phyloP scores from a whole-genome alignment of 768 basidiomycete genomes.

The Lepiota venenata region DNA sequence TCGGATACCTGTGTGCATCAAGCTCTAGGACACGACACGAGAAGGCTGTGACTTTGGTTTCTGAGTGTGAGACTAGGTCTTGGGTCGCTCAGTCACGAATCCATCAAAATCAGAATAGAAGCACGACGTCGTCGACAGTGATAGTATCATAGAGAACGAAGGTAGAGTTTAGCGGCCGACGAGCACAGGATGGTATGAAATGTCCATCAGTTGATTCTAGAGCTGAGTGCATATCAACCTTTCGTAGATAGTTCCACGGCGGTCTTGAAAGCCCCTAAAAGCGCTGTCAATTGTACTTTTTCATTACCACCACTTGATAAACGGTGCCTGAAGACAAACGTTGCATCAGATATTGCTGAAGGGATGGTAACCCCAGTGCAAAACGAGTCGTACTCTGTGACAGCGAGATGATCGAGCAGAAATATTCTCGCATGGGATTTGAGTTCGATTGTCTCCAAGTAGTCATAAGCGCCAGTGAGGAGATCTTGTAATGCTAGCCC shows the following conservation, averaged over 20 bases:
- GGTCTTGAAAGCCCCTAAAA: constrained; percentile 92
- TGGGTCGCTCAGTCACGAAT: background rate
- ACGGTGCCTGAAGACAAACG: constrained; percentile 61
- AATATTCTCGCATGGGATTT: constrained; percentile 87
- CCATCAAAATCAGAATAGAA: constrained; percentile 1
- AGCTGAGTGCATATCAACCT: constrained; percentile 3
- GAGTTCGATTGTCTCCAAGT: constrained; percentile 81
- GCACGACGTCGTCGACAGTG: background rate
- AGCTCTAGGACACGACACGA: too few species aligned
- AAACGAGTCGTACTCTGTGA: constrained; percentile 73
- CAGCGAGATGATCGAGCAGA: constrained; percentile 89
- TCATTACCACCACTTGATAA: constrained; percentile 91
- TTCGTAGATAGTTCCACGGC: constrained; percentile 75
- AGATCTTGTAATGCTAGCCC: constrained; percentile 95
- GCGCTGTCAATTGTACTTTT: constrained; percentile 89
- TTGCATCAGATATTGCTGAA: constrained; percentile 2
- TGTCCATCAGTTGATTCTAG: constrained; percentile 2
- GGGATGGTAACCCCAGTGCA: background rate
- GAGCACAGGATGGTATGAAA: background rate
- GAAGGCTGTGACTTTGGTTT: too few species aligned
- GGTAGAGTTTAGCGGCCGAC: background rate
- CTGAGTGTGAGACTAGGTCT: too few species aligned
- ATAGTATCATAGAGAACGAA: background rate
- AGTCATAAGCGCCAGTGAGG: constrained; percentile 88
- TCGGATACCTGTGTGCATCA: too few species aligned